Conservation (phyloP, 1,284 basidiomycete species). For the Sporisorium sorghi region DNA sequence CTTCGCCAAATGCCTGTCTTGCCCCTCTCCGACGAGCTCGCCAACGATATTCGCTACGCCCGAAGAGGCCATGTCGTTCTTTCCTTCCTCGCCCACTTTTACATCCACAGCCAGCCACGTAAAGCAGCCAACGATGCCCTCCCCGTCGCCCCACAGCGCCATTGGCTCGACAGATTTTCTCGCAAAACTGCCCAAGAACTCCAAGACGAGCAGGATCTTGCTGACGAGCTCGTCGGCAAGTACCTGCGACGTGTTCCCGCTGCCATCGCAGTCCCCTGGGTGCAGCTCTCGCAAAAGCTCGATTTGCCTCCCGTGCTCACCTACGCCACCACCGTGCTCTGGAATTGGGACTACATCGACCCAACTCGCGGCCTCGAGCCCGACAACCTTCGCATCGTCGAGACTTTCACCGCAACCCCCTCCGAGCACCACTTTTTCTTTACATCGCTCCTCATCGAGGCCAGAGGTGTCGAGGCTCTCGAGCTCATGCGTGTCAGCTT, state of each 20-base stretch:
- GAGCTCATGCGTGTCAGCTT: conserved; percentile 86
- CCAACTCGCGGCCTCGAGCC: conserved; percentile 58
- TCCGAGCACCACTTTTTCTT: conserved; percentile 92
- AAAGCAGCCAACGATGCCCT: conserved; percentile 14
- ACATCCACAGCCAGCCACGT: conserved; percentile 78
- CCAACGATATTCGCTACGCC: conserved; percentile 57
- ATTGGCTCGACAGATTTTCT: conserved; percentile 46
- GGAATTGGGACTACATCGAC: conserved; percentile 79
- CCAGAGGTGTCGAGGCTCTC: conserved; percentile 86
- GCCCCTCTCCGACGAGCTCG: conserved; percentile 45
- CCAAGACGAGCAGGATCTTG: conserved; percentile 43
- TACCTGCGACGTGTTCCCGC: conserved; percentile 76
- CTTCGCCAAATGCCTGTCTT: conserved; percentile 71
- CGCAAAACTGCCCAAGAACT: conserved; percentile 29
- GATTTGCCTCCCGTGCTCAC: conserved; percentile 90
- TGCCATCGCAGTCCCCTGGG: conserved; percentile 77
- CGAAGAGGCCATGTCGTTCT: conserved; percentile 86
- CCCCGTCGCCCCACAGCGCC: conserved; percentile 7
- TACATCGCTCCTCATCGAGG: conserved; percentile 87
- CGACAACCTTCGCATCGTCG: conserved; percentile 71
- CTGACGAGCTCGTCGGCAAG: conserved; percentile 48
- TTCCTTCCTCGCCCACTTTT: conserved; percentile 86
- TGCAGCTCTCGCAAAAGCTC: conserved; percentile 80
- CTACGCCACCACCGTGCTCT: conserved; percentile 92
- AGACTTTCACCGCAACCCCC: conserved; percentile 82